Percentiles rank a stretch among this genome's conserved stretches.
Conservation (phyloP, 805 yeast genomes). For the Kuraishia capsulata region DNA sequence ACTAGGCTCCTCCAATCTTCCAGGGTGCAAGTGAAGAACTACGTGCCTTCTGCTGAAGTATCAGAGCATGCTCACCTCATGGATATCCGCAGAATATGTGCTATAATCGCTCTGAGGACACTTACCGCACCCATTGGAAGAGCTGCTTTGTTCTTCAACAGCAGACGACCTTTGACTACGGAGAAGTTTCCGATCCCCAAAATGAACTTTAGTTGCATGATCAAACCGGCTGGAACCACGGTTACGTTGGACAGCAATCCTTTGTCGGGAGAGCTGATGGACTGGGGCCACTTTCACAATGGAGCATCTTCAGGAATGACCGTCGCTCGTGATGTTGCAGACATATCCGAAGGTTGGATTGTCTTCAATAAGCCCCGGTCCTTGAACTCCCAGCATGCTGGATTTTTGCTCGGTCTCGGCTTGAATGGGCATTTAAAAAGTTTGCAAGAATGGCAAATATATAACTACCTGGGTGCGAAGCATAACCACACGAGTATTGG, state of each 20-base stretch:
- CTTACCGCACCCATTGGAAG: slow-evolving; percentile 71
- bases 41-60: slow-evolving; percentile 26
- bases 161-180: slow-evolving; percentile 70
- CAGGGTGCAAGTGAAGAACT: slow-evolving; percentile 44
- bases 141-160: slow-evolving; percentile 61
- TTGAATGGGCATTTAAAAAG: slow-evolving; percentile 77
- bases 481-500: slow-evolving; percentile 82
- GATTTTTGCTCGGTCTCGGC: slow-evolving; percentile 88
- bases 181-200: slow-evolving; percentile 77
- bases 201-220: slow-evolving; percentile 56
- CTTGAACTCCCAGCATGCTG: slow-evolving; percentile 81
- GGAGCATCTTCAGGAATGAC: slow-evolving; percentile 86
- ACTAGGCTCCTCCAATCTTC: slow-evolving; percentile 65
- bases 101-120: slow-evolving; percentile 59
- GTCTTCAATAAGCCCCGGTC: slow-evolving; percentile 71
- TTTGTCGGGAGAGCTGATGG: slow-evolving; percentile 36
- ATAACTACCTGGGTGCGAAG: slow-evolving; percentile 86
- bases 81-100: slow-evolving; percentile 48
- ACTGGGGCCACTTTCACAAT: slow-evolving; percentile 88
- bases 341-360: slow-evolving; percentile 86
- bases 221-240: slow-evolving; percentile 56
- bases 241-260: slow-evolving; percentile 49
- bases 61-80: slow-evolving; percentile 49
- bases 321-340: slow-evolving; percentile 51
- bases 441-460: slow-evolving; percentile 94